Evolutionary conservation across 2,329 filamentous ascomycete species (phyloP), one percentile per base, ranked within the genome.

Genomic region (Plenodomus lindquistii): DNA sequence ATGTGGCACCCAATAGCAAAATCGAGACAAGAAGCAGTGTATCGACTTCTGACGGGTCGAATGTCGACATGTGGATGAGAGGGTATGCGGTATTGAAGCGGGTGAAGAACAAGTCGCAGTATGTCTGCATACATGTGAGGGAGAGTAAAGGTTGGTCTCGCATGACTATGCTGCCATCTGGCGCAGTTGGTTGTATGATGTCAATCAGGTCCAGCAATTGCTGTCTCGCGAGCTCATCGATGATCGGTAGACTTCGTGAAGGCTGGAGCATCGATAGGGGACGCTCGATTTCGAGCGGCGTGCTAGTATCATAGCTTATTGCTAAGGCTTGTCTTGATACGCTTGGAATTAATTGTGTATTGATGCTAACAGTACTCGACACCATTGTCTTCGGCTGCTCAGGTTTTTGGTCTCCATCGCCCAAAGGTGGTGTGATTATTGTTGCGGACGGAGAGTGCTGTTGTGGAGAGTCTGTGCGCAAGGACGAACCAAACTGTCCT

Each of bases 81-180:
- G 83, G 84, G 54, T 86, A 86, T 1, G 78, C 74, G 0, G 77
- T 76, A 60, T 86, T 86, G 68, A 86, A 85, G 2, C 79, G 76
- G 0, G 75, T 78, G 64, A 85, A 86, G 68, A 81, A 86, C 1
- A 85, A 68, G 50, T 85, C 80, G 34, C 77, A 76, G 59, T 84
- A 85, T 2, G 71, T 74, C 54, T 85, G 81, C 8, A 86, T 67
- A 0, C 79, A 77, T 2, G 66, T 56, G 0, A 81, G 67, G 0
- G 78, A 79, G 2, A 86, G 66, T 0, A 85, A 65, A 0, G 78
- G 77, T 29, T 85, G 76, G 6, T 80, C 75, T 16, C 74, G 63
- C n/a, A 74, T 73, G 38, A 81, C 73, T 9, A 70, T 63, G 21
- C 73, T 68, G 1, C 79, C 77, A 44, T 81, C 77, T 4, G 80